Conservation (phyloP, 148 eudicot genomes). For the Heliosperma pusillum region DNA sequence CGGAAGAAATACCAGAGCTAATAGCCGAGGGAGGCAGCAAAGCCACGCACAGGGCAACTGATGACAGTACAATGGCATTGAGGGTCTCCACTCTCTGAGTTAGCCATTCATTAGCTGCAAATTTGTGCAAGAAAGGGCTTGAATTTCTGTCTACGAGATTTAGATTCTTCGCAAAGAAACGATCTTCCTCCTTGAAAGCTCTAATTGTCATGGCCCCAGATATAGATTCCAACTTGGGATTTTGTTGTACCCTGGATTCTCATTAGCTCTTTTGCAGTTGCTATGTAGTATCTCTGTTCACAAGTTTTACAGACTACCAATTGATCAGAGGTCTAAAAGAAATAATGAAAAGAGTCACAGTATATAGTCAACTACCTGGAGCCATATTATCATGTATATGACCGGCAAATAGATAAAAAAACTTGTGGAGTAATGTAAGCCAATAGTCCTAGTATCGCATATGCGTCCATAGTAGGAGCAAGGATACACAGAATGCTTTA, state of each 20-base stretch:
- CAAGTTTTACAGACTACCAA: background rate
- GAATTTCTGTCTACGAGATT: conserved; percentile 73
- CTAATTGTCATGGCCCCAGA: conserved; percentile 82
- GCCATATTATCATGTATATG: conserved; percentile 48
- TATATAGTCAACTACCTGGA: conserved; percentile 49
- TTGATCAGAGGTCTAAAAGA: background rate
- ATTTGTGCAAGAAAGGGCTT: conserved; percentile 70
- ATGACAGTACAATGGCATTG: conserved; percentile 71
- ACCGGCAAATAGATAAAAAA: conserved; percentile 72
- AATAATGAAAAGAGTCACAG: background rate
- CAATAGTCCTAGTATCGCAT: conserved; percentile 55
- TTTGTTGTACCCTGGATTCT: conserved; percentile 84
- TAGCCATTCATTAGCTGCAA: conserved; percentile 86
- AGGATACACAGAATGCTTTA: conserved; percentile 46
- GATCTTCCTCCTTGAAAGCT: conserved; percentile 78
- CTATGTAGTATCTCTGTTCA: conserved; percentile 66
- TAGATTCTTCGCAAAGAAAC: conserved; percentile 70
- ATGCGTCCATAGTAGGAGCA: conserved; percentile 53
- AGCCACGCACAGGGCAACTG: conserved; percentile 87
- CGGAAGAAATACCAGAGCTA: conserved; percentile 50
- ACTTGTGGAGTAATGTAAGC: conserved; percentile 80
- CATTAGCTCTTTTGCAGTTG: conserved; percentile 82
- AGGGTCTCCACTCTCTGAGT: conserved; percentile 77
- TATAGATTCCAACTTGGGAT: conserved; percentile 74
- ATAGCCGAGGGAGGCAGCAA: conserved; percentile 81